These are phyloP conservation scores for Chaetoceros tenuissimus DNA, from an alignment of 108 stramenopile species.

Conservation along the genomic window DNA sequence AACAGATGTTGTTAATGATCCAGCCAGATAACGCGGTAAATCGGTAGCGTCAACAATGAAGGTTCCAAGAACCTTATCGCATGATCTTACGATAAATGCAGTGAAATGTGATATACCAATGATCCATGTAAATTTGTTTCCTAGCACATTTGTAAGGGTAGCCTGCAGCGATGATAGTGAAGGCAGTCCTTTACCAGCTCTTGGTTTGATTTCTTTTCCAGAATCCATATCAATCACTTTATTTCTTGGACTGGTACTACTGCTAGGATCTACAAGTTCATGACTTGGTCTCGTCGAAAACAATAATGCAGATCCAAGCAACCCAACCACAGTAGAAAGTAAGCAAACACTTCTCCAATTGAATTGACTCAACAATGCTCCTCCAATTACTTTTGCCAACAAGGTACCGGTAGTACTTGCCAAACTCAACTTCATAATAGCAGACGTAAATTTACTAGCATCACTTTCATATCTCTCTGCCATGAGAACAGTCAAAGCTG, in stretches of 20 bases:
- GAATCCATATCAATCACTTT: too few species aligned
- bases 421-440: conserved; percentile 23
- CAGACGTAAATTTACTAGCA: conserved; percentile 14
- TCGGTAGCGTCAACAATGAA: conserved; percentile 24
- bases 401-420: conserved; percentile 23
- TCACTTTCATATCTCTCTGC: conserved; percentile 7
- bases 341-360: too few species aligned
- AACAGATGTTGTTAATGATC: conserved; percentile 30
- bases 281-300: too few species aligned
- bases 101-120: conserved; percentile 30
- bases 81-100: conserved; percentile 16
- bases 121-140: conserved; percentile 31
- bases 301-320: too few species aligned
- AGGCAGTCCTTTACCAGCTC: too few species aligned
- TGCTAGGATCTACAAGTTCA: too few species aligned
- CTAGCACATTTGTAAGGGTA: conserved; percentile 10
- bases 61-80: conserved; percentile 33
- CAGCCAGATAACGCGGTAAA: conserved; percentile 27
- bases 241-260: too few species aligned
- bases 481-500: conserved; percentile 15
- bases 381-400: conserved; percentile 18
- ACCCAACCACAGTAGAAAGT: too few species aligned
- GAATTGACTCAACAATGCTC: conserved; percentile 23
- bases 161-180: too few species aligned
- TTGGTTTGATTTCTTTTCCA: too few species aligned